Evolutionary conservation across 495 filamentous ascomycete genomes (phyloP), one percentile per base, ranked within the genome.

Genomic region (Mytilinidion resinicola): DNA sequence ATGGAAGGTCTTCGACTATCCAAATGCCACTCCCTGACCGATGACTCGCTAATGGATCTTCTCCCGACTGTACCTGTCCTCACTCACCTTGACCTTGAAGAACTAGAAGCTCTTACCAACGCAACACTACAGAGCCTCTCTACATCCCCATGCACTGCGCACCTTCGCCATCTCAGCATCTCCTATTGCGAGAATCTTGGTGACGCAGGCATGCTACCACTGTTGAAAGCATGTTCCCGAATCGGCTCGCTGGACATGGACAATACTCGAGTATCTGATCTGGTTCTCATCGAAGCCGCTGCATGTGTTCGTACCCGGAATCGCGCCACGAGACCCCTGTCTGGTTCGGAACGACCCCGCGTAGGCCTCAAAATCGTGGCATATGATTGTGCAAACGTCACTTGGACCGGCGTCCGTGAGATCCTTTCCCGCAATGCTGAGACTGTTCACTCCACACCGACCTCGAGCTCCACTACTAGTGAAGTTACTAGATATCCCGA

Each of bases 321-420:
- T 51, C 87, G 92, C 25, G 78, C 75, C 21, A 62, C 81, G 12
- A 80, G 82, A 53, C 72, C 59, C 6, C 36, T 70, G 9, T 34
- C 56, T 59, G 21, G 59, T 42, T 69, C 67, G 42, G 73, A 75
- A 9, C 69, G 75, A 14, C 58, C 78, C 49, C 70, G 38, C 49
- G 70, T 90, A 12, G 86, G 86, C 10, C 76, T 97, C 21, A 81
- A 78, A 10, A 70, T 97, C n/a, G 86, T 91, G 1, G 82, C 91
- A 49, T 98, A 92, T 70, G 93, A 98, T 72, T 96, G 91, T 70
- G 78, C 82, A 59, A 85, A 87, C 61, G 82, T 98, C 10, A 96
- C 91, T 4, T 97, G 93, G 95, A 87, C 88, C 14, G 93, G 93
- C 12, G 79, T 96, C 39, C 86, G 86, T 38, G 90, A 95, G 69